These are phyloP conservation scores for Mycena vitilis DNA, from an alignment of 768 basidiomycete genomes.

Conservation along the genomic window DNA sequence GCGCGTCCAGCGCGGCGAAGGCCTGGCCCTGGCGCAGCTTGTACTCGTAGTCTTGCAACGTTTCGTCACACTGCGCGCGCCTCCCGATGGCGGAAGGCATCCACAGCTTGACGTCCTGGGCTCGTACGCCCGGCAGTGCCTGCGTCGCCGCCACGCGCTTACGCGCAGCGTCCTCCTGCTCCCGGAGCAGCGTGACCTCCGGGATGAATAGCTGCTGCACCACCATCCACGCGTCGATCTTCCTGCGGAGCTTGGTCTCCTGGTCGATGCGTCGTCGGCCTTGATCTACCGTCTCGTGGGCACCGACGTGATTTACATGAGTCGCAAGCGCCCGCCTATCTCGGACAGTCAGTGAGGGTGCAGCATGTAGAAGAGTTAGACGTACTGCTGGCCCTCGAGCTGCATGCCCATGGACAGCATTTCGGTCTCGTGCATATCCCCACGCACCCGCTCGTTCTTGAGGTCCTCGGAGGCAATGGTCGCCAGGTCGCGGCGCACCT, in stretches of 20 bases:
- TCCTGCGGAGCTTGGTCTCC: constrained; percentile 5
- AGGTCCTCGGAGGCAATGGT: constrained; percentile 4
- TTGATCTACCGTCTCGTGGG: constrained; percentile 13
- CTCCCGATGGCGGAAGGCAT: constrained; percentile 37
- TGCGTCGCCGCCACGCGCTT: not conserved
- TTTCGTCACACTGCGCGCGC: too few relatives aligned
- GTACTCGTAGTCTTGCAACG: not conserved
- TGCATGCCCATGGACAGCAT: constrained; percentile 27
- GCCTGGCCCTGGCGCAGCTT: not conserved
- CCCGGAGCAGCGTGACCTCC: not conserved
- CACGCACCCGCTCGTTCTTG: not conserved
- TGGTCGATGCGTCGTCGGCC: not conserved
- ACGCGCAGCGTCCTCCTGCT: not conserved
- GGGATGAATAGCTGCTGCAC: constrained; percentile 9
- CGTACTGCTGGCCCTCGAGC: constrained; percentile 36
- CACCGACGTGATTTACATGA: constrained; percentile 1
- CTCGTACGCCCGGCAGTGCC: not conserved
- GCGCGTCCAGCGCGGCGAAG: not conserved
- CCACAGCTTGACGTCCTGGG: constrained; percentile 33
- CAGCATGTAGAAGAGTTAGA: not conserved
- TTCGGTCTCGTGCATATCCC: constrained; percentile 35
- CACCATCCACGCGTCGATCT: constrained; percentile 17
- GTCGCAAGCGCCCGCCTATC: constrained; percentile 5
- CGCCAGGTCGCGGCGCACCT: constrained; percentile 33
- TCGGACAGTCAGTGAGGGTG: not conserved